Base-by-base conservation (phyloP, 1,139 yeast species). In the Diutina catenulata region DNA sequence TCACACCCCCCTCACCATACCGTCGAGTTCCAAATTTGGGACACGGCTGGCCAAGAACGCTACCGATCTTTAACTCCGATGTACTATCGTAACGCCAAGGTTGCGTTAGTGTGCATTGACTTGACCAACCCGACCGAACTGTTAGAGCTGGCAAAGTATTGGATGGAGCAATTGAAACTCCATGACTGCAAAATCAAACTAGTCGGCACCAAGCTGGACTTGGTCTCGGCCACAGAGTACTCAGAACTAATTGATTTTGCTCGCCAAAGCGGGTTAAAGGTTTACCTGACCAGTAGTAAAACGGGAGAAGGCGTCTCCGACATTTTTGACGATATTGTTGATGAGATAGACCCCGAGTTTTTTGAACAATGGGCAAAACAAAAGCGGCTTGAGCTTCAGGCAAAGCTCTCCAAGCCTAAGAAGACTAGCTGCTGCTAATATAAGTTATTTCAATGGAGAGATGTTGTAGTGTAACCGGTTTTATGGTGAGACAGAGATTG, bases 41-140 rank as follows among this genome's bases (percentile, higher is more conserved):
- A 67, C 44, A 67, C 73, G 33, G 73, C 73, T 9, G 73, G 73
- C 38, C 73, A 67, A 48, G 73, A 67, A 45, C 53, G 73, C 35
- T 67, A 67, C 47, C 62, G 65, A 42, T 60, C 67, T 24, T 54
- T 67, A 36, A 68, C 72, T 1, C 72, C 72, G 3, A 67, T 67
- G 72, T 67, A 67, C 44, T 67, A 67, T 47, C 49, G 73, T 24
- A 65, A 65, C 43, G 70, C 72, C 40, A 57, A 56, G 39, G 59
- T 60, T n/a, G 72, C 72, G 1, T 49, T 60, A 29, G 59, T 64
- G 46, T 63, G 59, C 11, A 59, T 57, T 39, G 65, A 60, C 45
- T 57, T 60, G 33, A 59, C 64, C 19, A 55, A 51, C 39, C 49
- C 52, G 27, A 19, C 25, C 3, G 19, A 33, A 3, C 40, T 45